phyloP scores from a whole-genome alignment of 2,329 filamentous ascomycete species.

The Colletotrichum sp. region DNA sequence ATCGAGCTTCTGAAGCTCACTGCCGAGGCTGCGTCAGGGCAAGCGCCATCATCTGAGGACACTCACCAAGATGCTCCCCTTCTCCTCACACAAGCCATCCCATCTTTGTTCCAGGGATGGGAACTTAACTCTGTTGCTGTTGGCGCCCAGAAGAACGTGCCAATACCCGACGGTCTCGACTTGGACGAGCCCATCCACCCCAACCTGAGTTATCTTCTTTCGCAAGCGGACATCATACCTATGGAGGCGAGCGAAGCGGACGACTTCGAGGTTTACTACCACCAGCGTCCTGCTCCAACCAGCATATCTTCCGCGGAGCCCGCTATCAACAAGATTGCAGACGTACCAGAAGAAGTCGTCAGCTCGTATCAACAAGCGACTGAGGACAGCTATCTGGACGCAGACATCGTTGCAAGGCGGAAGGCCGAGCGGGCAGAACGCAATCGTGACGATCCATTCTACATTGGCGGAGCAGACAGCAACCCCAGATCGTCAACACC shows the following conservation, averaged over 20 bases:
- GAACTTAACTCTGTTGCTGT: constrained; percentile 90
- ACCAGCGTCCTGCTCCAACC: constrained; percentile 57
- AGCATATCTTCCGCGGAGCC: constrained; percentile 59
- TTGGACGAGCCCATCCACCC: constrained; percentile 83
- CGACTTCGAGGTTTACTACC: constrained; percentile 72
- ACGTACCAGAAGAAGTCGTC: constrained; percentile 48
- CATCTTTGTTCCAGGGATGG: constrained; percentile 82
- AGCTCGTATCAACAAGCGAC: constrained; percentile 65
- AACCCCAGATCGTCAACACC: constrained; percentile 72
- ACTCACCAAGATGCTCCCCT: constrained; percentile 73
- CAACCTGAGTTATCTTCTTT: constrained; percentile 72
- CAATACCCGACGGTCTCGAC: constrained; percentile 76
- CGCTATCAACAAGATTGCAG: constrained; percentile 58
- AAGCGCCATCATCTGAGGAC: constrained; percentile 61
- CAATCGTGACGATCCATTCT: constrained; percentile 94
- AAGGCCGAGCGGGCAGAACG: constrained; percentile 80
- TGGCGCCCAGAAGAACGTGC: constrained; percentile 85
- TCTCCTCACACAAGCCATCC: constrained; percentile 88
- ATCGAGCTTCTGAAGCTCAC: constrained; percentile 87
- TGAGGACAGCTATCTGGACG: constrained; percentile 72
- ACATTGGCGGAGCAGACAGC: constrained; percentile 68
- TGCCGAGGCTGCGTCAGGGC: constrained; percentile 77
- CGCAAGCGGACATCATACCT: constrained; percentile 56
- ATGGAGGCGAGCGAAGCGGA: constrained; percentile 61
- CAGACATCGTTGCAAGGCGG: constrained; percentile 75